phyloP scores from a whole-genome alignment of 2,329 filamentous ascomycete genomes.

The Tympanopsis confertula region DNA sequence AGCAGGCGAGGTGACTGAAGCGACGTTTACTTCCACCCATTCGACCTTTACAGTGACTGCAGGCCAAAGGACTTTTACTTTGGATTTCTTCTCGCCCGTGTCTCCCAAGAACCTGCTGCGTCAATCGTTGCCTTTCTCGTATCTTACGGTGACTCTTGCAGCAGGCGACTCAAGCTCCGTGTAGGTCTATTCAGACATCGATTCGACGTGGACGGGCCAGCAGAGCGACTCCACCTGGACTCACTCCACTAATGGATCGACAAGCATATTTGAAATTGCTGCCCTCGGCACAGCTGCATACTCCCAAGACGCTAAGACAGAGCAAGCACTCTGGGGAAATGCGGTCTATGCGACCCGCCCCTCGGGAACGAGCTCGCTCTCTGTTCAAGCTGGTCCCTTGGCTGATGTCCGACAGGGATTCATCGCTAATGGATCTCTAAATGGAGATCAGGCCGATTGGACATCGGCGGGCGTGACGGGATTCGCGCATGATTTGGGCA shows the following conservation, averaged over 20 bases:
- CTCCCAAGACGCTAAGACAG: background rate
- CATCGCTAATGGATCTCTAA: constrained; percentile 25
- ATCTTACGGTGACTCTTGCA: constrained; percentile 13
- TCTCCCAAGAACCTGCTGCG: constrained; percentile 15
- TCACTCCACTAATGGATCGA: constrained; percentile 5
- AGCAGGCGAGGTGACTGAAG: constrained; percentile 8
- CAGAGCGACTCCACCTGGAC: constrained; percentile 4
- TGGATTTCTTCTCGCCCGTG: constrained; percentile 22
- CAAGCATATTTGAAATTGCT: background rate
- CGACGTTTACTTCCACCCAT: constrained; percentile 17
- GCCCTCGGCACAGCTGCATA: background rate
- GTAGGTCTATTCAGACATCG: constrained; percentile 19
- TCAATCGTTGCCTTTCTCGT: constrained; percentile 20
- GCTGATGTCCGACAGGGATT: constrained; percentile 32
- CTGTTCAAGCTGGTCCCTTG: constrained; percentile 3
- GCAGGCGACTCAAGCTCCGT: constrained; percentile 5
- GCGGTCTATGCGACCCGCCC: constrained; percentile 2
- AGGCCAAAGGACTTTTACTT: constrained; percentile 10
- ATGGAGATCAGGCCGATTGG: constrained; percentile 33
- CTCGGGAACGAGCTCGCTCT: constrained; percentile 3
- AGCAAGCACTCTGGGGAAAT: constrained; percentile 3
- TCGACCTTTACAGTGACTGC: constrained; percentile 14
- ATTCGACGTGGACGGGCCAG: constrained; percentile 19
- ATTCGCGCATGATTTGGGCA: constrained; percentile 35
- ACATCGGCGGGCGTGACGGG: constrained; percentile 32